Conservation (phyloP, 768 basidiomycete species). For the Boletus subcaerulescens region DNA sequence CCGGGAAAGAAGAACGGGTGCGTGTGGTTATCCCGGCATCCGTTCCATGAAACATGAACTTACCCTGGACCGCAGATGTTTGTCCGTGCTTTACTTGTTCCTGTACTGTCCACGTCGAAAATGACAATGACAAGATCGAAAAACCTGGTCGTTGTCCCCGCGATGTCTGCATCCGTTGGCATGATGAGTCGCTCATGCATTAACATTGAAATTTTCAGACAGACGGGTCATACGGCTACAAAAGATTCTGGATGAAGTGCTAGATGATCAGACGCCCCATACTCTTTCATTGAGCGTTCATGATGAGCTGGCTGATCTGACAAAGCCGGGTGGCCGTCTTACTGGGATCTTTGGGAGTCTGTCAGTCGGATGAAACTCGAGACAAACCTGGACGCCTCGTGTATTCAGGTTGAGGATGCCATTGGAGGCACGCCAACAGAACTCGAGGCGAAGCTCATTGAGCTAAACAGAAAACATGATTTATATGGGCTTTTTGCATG, state of each 20-base stretch:
- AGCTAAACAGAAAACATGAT: conserved; percentile 33
- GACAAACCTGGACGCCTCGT: conserved; percentile 95
- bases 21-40: conserved; percentile 24
- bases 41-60: not conserved
- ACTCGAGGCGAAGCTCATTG: conserved; percentile 73
- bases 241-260: conserved; percentile 96
- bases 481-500: too few relatives aligned
- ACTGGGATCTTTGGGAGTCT: conserved; percentile 95
- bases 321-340: conserved; percentile 93
- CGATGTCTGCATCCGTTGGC: conserved; percentile 85
- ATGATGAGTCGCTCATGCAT: conserved; percentile 94
- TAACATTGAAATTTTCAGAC: conserved; percentile 95
- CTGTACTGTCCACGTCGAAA: conserved; percentile 96
- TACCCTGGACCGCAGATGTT: not conserved
- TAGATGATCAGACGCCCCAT: conserved; percentile 97
- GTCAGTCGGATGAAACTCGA: conserved; percentile 96
- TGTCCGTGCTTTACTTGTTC: conserved; percentile 95
- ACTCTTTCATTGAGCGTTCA: conserved; percentile 97
- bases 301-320: conserved; percentile 94
- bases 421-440: conserved; percentile 44
- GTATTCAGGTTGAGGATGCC: conserved; percentile 64
- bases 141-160: conserved; percentile 91
- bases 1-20: conserved; percentile 87
- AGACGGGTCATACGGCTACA: conserved; percentile 93
- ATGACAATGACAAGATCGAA: conserved; percentile 95